These are phyloP conservation scores for Populus simonii DNA, from an alignment of 345 rosid genomes.

Conservation along the genomic window DNA sequence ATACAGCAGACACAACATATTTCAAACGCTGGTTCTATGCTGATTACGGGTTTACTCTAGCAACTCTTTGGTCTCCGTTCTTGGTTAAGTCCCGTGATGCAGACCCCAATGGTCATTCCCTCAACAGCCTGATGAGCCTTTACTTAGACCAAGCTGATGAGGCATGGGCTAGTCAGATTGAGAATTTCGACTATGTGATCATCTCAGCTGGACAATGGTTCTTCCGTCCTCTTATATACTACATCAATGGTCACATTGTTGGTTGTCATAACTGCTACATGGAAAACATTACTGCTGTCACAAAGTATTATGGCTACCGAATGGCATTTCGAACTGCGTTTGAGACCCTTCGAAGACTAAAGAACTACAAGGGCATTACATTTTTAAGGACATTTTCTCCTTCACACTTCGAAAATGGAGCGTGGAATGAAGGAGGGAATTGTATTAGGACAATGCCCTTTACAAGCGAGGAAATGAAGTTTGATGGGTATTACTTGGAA, in stretches of 20 bases:
- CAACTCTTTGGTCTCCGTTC: conserved; percentile 50
- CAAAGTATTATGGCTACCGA: conserved; percentile 46
- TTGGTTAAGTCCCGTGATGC: conserved; percentile 47
- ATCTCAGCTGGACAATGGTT: conserved; percentile 62
- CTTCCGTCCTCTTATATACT: conserved; percentile 42
- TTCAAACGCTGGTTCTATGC: conserved; percentile 25
- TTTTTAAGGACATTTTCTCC: conserved; percentile 57
- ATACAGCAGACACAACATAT: conserved; percentile 18
- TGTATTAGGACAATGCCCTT: conserved; percentile 54
- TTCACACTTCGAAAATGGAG: conserved; percentile 59
- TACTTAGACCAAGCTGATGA: conserved; percentile 49
- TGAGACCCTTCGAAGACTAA: conserved; percentile 32
- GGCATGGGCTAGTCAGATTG: conserved; percentile 42
- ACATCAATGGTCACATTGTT: conserved; percentile 27
- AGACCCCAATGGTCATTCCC: conserved; percentile 37
- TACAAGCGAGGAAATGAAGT: conserved; percentile 38
- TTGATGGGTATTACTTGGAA: conserved; percentile 42
- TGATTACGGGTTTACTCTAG: conserved; percentile 39
- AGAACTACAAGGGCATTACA: conserved; percentile 37
- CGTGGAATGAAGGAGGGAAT: conserved; percentile 67
- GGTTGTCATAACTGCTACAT: conserved; percentile 43
- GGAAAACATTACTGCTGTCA: conserved; percentile 31
- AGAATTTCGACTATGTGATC: conserved; percentile 43
- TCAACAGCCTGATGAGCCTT: conserved; percentile 38
- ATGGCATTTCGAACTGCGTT: conserved; percentile 62